Evolutionary conservation across 2,329 filamentous ascomycete genomes (phyloP), one percentile per base, ranked within the genome.

Genomic region (Teratosphaeria gauchensis): DNA sequence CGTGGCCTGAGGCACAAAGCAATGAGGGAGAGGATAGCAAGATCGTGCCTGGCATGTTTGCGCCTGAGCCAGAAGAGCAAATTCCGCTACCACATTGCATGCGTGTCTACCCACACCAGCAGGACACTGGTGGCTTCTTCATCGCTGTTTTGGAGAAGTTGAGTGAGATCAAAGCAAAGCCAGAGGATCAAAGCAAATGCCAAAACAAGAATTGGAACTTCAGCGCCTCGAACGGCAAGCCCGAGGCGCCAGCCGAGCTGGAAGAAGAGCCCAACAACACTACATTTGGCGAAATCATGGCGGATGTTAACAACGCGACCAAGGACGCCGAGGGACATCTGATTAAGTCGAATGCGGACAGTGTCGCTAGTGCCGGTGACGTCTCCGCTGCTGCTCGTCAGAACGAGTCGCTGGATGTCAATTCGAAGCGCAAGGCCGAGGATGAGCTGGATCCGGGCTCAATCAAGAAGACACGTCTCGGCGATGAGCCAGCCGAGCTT

Each of bases 91-190:
- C 96, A 68, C 84, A 88, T 61, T 96, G 92, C 75, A 92, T 97
- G 82, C 84, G 94, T 62, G 86, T 99, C 6, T 99, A 97, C 73
- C 89, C 92, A 35, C 94, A 99, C 73, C 82, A 91, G 70, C 94
- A 99, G 75, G 91, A 99, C 68, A 99, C 94, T 2, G 94, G 94
- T 58, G 92, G 88, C 24, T 99, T 99, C 80, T 99, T 99, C 77
- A 96, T 99, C 71, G 88, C 91, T 0, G 92, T 96, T 0, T 77
- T 99, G 19, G 89, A 96, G 78, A 99, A 99, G 81, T 86, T 87
- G 72, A 82, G 84, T 30, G 94, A 96, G 64, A 91, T 95, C 72
- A 88, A 83, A 71, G 87, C 86, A 8, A 88, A 83, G 73, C 85
- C 86, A 24, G 89, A 94, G 73, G 80, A 82, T 4, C 78, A 80